Evolutionary conservation across 345 rosid genomes (phyloP), one percentile per base, ranked within the genome.

Genomic region (Hypericum perforatum): DNA sequence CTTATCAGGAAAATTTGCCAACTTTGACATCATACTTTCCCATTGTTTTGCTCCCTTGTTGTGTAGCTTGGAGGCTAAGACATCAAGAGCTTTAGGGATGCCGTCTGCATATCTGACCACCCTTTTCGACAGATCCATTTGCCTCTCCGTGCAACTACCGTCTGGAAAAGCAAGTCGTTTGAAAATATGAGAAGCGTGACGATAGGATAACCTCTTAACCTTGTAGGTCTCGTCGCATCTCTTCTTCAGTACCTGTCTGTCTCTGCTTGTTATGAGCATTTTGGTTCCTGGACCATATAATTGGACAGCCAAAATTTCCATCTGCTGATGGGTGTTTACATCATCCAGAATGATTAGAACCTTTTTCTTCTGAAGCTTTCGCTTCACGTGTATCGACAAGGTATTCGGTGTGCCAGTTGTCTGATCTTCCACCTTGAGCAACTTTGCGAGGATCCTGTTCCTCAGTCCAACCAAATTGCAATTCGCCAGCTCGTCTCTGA

Each of bases 341-440:
- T 59, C 63, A 36, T 59, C 55, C 5, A 58, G 55, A 49, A 58
- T 3, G n/a, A 58, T 11, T 9, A 58, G 43, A 16, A 58, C 11
- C 10, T 41, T 41, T 36, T 49, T 59, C 32, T 10, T 3, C 9
- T 10, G 1, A 0, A 59, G 8, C 16, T 29, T 12, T 11, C 16
- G 1, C 49, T 9, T 45, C 8, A 45, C 16, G 16, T 12, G 7
- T 8, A 12, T 45, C n/a, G 8, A 5, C 0, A 16, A 16, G 7
- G 12, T 45, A 16, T 45, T 29, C 3, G 13, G 49, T 16, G 12
- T 29, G 7, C 22, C 8, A 11, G 16, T 45, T 5, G 15, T 6
- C 16, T 5, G 12, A 29, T 45, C 16, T 4, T 45, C 16, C 5
- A 12, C 49, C 49, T 12, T 45, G 12, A 45, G 49, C 16, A 45